These are phyloP conservation scores for Seiridium unicorne DNA, from an alignment of 2,329 filamentous ascomycete species.

Conservation along the genomic window DNA sequence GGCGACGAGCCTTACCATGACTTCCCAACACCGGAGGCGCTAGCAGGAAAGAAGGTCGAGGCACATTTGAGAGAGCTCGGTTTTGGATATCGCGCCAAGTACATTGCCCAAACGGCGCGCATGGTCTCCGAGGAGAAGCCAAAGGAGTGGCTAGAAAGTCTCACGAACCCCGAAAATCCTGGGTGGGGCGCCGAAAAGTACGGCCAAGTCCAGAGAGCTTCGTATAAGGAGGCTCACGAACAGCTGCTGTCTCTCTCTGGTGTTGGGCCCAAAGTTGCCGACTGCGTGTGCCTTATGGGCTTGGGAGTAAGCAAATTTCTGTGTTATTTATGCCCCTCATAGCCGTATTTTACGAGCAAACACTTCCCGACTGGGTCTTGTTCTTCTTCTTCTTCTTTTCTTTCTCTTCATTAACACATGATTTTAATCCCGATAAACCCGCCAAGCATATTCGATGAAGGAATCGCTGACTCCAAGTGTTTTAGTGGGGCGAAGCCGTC, in stretches of 20 bases:
- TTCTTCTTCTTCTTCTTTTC: no score
- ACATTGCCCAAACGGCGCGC: constrained; percentile 81
- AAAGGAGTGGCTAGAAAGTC: constrained; percentile 69
- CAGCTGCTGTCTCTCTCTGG: constrained; percentile 77
- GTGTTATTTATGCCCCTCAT: no score
- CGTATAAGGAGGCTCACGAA: constrained; percentile 78
- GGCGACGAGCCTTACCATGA: constrained; percentile 76
- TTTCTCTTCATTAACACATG: no score
- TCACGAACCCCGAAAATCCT: constrained; percentile 76
- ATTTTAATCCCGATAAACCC: no score
- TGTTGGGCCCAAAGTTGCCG: constrained; percentile 94
- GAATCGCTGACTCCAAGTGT: no score
- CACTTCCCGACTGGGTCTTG: no score
- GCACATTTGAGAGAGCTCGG: constrained; percentile 76
- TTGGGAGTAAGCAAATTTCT: constrained; percentile 49
- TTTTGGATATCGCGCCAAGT: constrained; percentile 93
- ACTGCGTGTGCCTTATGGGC: constrained; percentile 96
- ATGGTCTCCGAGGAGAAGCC: constrained; percentile 69
- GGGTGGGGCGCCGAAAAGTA: constrained; percentile 46
- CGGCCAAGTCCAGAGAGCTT: constrained; percentile 51
- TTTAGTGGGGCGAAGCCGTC: constrained; percentile 81
- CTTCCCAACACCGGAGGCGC: constrained; percentile 73
- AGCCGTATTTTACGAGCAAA: no score
- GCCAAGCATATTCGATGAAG: no score
- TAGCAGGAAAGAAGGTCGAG: constrained; percentile 77